Conservation (phyloP, 176 grass and related monocot genomes). For the Bromus sterilis region DNA sequence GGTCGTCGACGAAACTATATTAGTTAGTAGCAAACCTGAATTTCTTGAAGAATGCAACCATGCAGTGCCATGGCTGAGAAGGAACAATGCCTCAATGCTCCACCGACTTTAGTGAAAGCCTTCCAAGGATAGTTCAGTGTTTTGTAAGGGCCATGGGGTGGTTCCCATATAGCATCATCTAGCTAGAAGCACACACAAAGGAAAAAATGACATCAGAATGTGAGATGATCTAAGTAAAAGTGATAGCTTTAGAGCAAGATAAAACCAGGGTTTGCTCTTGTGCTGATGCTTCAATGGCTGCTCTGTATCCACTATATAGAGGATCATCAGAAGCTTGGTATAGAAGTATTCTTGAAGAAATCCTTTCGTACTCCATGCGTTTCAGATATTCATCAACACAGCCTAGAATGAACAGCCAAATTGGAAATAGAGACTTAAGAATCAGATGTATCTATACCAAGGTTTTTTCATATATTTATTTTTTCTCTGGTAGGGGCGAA, state of each 20-base stretch:
- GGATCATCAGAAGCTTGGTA: constrained; percentile 92
- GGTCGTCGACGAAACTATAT: background rate
- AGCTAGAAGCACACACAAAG: constrained; percentile 39
- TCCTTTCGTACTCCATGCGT: constrained; percentile 77
- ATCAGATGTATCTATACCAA: background rate
- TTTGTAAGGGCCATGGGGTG: constrained; percentile 88
- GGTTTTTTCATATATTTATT: too few relatives aligned
- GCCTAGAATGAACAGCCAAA: constrained; percentile 26
- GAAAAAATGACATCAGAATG: constrained; percentile 1
- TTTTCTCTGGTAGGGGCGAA: too few relatives aligned
- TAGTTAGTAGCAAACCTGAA: constrained; percentile 51
- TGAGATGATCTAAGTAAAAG: background rate
- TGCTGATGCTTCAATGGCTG: constrained; percentile 63
- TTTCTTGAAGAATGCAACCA: constrained; percentile 95
- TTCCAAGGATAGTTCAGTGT: constrained; percentile 79
- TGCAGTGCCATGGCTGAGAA: constrained; percentile 91
- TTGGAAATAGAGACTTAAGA: background rate
- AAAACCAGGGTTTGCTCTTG: constrained; percentile 76
- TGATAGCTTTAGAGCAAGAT: constrained; percentile 18
- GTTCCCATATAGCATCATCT: constrained; percentile 85
- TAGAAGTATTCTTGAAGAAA: constrained; percentile 85
- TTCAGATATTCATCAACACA: constrained; percentile 87
- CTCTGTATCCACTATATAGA: constrained; percentile 79
- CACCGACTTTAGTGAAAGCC: constrained; percentile 69
- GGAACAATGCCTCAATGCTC: constrained; percentile 81